These are phyloP conservation scores for Didymella exigua DNA, from an alignment of 2,329 filamentous ascomycete genomes.

Conservation along the genomic window DNA sequence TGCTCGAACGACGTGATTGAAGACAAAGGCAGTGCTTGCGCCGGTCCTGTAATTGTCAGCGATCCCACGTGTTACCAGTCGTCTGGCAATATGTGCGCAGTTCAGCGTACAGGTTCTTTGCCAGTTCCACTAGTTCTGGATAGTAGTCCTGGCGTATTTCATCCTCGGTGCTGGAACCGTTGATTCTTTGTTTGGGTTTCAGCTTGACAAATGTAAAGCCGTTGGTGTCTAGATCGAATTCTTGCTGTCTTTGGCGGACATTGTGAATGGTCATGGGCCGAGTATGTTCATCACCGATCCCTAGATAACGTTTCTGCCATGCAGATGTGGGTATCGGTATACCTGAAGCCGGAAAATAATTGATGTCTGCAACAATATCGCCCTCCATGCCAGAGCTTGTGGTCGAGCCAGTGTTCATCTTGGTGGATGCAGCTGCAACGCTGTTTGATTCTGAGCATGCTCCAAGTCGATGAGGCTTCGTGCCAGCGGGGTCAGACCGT, in stretches of 20 bases:
- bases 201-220: conserved; percentile 23
- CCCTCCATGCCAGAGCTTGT: neutral
- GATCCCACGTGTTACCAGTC: neutral
- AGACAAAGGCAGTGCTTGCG: conserved; percentile 36
- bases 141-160: conserved; percentile 25
- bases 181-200: conserved; percentile 5
- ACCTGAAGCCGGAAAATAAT: conserved; percentile 25
- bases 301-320: conserved; percentile 23
- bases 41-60: conserved; percentile 18
- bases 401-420: neutral
- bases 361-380: conserved; percentile 25
- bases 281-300: conserved; percentile 20
- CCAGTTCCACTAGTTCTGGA: conserved; percentile 20
- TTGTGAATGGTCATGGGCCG: conserved; percentile 47
- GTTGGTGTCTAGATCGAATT: neutral
- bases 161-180: conserved; percentile 17
- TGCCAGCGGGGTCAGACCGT: neutral
- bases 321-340: conserved; percentile 17
- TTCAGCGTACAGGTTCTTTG: conserved; percentile 19
- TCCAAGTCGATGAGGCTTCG: neutral
- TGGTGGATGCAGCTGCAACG: neutral
- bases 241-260: conserved; percentile 46
- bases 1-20: conserved; percentile 48
- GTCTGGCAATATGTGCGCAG: neutral
- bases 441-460: no score